These are phyloP conservation scores for Trichoderma gamsii DNA, from an alignment of 495 filamentous ascomycete species.

Conservation along the genomic window DNA sequence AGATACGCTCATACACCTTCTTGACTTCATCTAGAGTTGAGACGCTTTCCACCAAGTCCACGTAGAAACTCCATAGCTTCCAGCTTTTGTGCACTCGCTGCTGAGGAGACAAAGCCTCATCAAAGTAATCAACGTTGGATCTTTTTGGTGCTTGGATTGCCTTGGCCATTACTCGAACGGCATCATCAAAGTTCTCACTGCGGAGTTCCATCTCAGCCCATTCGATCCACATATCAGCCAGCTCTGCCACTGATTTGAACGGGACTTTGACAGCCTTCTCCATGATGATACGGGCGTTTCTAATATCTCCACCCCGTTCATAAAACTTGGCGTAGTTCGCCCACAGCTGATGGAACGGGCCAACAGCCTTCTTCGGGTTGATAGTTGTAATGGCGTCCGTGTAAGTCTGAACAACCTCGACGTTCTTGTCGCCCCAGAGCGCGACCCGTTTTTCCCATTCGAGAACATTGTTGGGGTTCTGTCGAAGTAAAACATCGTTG, in stretches of 20 bases:
- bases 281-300: slow-evolving; percentile 83
- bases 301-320: slow-evolving; percentile 79
- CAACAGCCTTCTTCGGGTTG: slow-evolving; percentile 89
- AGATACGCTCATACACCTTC: slow-evolving; percentile 93
- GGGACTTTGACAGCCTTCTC: slow-evolving; percentile 97
- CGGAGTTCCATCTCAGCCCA: slow-evolving; percentile 98
- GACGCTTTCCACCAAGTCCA: slow-evolving; percentile 94
- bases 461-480: slow-evolving; percentile 93
- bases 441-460: slow-evolving; percentile 97
- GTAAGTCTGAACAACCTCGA: slow-evolving; percentile 89
- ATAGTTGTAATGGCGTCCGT: slow-evolving; percentile 89
- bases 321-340: slow-evolving; percentile 97
- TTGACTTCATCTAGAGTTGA: slow-evolving; percentile 85
- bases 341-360: slow-evolving; percentile 93
- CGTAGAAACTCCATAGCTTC: slow-evolving; percentile 99
- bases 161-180: slow-evolving; percentile 93
- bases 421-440: slow-evolving; percentile 90
- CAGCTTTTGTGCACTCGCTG: slow-evolving; percentile 98
- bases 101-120: slow-evolving; percentile 88
- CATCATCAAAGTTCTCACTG: slow-evolving; percentile 90
- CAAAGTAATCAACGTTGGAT: slow-evolving; percentile 95
- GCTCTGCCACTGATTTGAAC: slow-evolving; percentile 88
- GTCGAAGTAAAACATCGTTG: slow-evolving; percentile 90
- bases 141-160: slow-evolving; percentile 91
- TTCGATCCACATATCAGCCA: slow-evolving; percentile 97